Conservation (phyloP, 805 yeast species). For the Candida endomychidarum region DNA sequence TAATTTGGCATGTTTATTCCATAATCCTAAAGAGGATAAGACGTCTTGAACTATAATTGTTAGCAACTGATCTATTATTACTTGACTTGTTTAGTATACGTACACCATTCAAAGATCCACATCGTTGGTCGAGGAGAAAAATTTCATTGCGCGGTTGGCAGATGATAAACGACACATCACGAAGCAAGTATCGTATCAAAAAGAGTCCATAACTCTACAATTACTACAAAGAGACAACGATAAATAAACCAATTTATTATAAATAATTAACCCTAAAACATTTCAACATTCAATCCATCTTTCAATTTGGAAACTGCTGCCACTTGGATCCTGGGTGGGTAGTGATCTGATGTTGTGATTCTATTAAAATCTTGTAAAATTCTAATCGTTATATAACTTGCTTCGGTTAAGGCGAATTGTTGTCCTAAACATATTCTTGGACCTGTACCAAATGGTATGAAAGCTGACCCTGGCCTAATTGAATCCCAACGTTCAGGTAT, state of each 20-base stretch:
- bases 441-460: slow-evolving; percentile 54
- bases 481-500: slow-evolving; percentile 51
- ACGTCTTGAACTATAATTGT: slow-evolving; percentile 41
- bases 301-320: background rate
- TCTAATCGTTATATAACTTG: slow-evolving; percentile 44
- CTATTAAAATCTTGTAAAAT: slow-evolving; percentile 15
- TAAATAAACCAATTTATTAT: background rate
- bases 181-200: no score
- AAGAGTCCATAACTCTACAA: no score
- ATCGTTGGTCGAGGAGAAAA: slow-evolving; percentile 12
- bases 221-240: no score
- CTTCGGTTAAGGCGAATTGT: slow-evolving; percentile 56
- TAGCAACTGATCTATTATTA: background rate
- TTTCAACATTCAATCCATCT: background rate
- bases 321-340: background rate
- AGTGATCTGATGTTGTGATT: background rate
- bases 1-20: slow-evolving; percentile 50
- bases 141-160: slow-evolving; percentile 6
- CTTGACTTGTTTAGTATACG: slow-evolving; percentile 10
- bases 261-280: background rate
- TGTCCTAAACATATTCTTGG: slow-evolving; percentile 58
- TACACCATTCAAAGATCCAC: slow-evolving; percentile 28
- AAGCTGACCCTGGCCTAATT: slow-evolving; percentile 46
- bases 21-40: slow-evolving; percentile 46
- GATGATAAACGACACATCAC: background rate